Conservation (phyloP, 306 rosid species). For the Inga oerstediana region DNA sequence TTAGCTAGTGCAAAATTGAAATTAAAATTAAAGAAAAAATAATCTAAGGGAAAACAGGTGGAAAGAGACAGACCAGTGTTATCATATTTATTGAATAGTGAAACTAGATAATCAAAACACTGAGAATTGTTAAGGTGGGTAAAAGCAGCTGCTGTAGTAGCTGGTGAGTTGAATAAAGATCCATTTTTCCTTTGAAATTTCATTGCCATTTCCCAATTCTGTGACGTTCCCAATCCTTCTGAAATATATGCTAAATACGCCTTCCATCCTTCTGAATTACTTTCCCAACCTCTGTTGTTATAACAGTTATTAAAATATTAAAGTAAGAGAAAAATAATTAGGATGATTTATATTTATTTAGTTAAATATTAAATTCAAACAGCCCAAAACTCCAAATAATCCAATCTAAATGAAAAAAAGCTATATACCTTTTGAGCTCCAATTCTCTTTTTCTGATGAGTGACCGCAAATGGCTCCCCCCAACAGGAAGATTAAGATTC, state of each 20-base stretch:
- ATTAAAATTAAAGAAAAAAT: not conserved
- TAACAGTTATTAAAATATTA: conserved; percentile 28
- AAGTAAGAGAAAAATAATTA: not conserved
- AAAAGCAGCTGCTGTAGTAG: not conserved
- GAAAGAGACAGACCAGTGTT: conserved; percentile 42
- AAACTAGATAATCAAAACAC: conserved; percentile 47
- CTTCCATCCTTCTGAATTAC: not conserved
- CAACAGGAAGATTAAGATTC: not conserved
- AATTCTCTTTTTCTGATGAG: not conserved
- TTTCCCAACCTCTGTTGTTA: conserved; percentile 44
- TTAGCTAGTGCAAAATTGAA: not conserved
- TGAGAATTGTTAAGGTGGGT: conserved; percentile 26
- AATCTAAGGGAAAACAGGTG: not conserved
- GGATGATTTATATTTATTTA: not conserved
- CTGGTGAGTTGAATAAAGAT: not conserved
- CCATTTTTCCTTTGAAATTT: not conserved
- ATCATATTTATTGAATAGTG: conserved; percentile 47
- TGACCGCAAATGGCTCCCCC: not conserved
- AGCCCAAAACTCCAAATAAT: no score
- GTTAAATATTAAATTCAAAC: no score
- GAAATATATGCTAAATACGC: conserved; percentile 2
- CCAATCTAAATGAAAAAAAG: no score
- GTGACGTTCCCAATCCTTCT: not conserved
- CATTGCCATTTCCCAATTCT: not conserved
- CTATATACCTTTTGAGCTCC: conserved; percentile 50